Conservation (phyloP, 306 rosid species). For the Astragalus glycyphyllos region DNA sequence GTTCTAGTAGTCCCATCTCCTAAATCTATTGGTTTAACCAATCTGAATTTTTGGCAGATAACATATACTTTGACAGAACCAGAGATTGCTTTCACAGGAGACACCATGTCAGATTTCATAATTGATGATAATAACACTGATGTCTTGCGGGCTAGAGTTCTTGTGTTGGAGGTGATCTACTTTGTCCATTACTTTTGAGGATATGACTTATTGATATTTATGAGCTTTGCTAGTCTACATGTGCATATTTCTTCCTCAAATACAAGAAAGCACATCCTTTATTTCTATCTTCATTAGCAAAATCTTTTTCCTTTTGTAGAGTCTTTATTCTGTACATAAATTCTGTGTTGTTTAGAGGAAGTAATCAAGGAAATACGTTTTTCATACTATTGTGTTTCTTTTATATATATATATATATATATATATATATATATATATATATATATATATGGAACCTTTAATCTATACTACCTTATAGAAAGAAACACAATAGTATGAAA, state of each 20-base stretch:
- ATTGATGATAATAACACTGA: slow-evolving; percentile 54
- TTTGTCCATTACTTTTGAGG: slow-evolving; percentile 27
- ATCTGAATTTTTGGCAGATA: slow-evolving; percentile 64
- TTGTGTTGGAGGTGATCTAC: slow-evolving; percentile 80
- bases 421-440: too few relatives aligned
- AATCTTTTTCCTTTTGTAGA: background rate
- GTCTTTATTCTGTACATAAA: background rate
- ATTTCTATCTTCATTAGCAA: background rate
- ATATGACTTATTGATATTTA: background rate
- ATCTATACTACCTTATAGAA: too few relatives aligned
- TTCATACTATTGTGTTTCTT: background rate
- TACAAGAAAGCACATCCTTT: slow-evolving; percentile 9
- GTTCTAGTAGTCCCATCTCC: background rate
- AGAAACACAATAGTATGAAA: too few relatives aligned
- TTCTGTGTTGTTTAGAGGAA: background rate
- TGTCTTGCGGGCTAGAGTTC: slow-evolving; percentile 76
- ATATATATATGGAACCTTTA: too few relatives aligned
- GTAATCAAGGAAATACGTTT: background rate
- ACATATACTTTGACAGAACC: slow-evolving; percentile 78
- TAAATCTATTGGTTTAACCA: slow-evolving; percentile 26
- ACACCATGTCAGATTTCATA: slow-evolving; percentile 55
- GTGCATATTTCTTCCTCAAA: slow-evolving; percentile 21
- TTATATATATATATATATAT: background rate
- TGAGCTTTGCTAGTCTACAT: slow-evolving; percentile 4
- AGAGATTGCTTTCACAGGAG: slow-evolving; percentile 93